Evolutionary conservation across 257 asterid species (phyloP).

Genomic region (Paulownia fortunei): DNA sequence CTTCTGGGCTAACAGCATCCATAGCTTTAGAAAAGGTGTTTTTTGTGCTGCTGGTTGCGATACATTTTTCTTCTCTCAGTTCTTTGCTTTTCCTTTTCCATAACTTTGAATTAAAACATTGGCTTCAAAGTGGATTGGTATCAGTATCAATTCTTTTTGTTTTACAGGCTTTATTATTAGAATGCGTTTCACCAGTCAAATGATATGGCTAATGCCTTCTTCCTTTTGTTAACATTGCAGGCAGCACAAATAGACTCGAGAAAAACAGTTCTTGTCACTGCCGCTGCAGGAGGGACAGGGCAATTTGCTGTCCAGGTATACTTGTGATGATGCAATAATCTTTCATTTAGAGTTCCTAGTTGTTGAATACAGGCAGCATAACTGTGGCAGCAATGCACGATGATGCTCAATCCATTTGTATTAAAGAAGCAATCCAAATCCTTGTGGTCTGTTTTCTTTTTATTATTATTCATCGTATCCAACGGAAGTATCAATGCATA

Average conservation of each 20-base stretch:
- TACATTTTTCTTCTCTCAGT: slow-evolving; percentile 8
- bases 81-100: slow-evolving; percentile 18
- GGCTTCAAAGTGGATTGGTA: slow-evolving; percentile 22
- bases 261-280: slow-evolving; percentile 91
- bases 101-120: not conserved
- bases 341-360: not conserved
- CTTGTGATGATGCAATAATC: slow-evolving; percentile 13
- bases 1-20: slow-evolving; percentile 97
- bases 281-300: slow-evolving; percentile 99
- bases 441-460: slow-evolving; percentile 7
- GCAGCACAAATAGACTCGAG: slow-evolving; percentile 91
- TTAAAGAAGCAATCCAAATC: slow-evolving; percentile 10
- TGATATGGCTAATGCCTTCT: slow-evolving; percentile 22
- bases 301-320: slow-evolving; percentile 98
- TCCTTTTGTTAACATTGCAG: slow-evolving; percentile 44
- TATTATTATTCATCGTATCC: not conserved
- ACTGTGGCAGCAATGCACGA: not conserved
- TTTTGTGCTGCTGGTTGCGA: slow-evolving; percentile 19
- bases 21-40: slow-evolving; percentile 90
- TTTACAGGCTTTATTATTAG: slow-evolving; percentile 6
- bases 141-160: slow-evolving; percentile 2
- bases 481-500: not conserved
- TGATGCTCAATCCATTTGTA: slow-evolving; percentile 9
- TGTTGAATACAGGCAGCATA: slow-evolving; percentile 22
- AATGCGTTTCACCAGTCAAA: not conserved